Evolutionary conservation across 495 filamentous ascomycete species (phyloP), one percentile per base, ranked within the genome.

Genomic region (Aspergillus sclerotioniger): DNA sequence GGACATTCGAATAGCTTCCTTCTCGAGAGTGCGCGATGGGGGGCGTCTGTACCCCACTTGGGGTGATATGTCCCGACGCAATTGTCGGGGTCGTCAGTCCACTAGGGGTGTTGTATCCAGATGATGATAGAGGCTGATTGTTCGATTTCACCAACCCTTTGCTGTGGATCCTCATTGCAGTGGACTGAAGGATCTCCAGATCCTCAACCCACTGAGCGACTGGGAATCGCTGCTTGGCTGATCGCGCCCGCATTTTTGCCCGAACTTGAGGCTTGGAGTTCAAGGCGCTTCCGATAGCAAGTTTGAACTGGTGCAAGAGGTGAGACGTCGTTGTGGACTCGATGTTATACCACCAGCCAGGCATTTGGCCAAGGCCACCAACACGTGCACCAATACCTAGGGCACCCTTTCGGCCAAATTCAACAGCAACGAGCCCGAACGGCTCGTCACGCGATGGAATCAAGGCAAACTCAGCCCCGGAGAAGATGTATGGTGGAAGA

Each of bases 371-470:
- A 31, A 91, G 76, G 25, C 88, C 88, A 54, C 80, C 80, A n/a
- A 82, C 80, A 50, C 80, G 70, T 33, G 87, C 84, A 19, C 88
- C 88, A 53, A 91, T 86, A 51, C 88, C 87, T 15, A 91, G 76
- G 13, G 88, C 89, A 43, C 88, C 88, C 67, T 91, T 90, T 21
- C 88, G 79, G 25, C 88, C 88, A 61, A 91, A 91, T 64, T 91
- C 88, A 45, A 91, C 88, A 31, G 88, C 89, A 3, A 91, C 89
- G n/a, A 92, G 71, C 29, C 89, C 89, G 60, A 92, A 92, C 0
- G 89, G 89, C 67, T 92, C 89, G 59, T 92, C 89, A 56, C 89
- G 83, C 16, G 86, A 90, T 6, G 89, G 88, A 54, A 92, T 91
- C 32, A 92, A 74, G 15, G 88, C 88, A 59, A 92, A 91, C 51